These are phyloP conservation scores for Talaromyces rugulosus DNA, from an alignment of 2,329 filamentous ascomycete genomes.

Conservation along the genomic window DNA sequence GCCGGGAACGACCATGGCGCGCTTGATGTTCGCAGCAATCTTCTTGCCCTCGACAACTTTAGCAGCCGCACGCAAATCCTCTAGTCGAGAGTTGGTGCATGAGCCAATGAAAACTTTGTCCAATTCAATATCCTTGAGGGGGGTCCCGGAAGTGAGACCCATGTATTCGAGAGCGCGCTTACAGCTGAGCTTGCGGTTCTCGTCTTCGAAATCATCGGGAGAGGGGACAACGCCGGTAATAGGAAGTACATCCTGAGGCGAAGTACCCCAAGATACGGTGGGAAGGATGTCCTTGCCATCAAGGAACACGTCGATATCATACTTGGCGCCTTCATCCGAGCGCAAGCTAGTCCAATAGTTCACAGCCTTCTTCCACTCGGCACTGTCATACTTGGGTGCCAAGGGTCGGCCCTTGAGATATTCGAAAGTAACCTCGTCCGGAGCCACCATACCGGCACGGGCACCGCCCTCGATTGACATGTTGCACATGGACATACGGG, in stretches of 20 bases:
- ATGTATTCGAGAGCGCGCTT: constrained; percentile 89
- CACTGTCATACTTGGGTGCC: constrained; percentile 76
- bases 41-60: constrained; percentile 82
- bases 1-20: constrained; percentile 93
- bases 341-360: constrained; percentile 83
- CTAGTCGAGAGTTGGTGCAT: constrained; percentile 95
- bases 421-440: constrained; percentile 88
- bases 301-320: constrained; percentile 83
- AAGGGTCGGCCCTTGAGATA: constrained; percentile 90
- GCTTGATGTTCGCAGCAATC: constrained; percentile 82
- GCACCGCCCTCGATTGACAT: constrained; percentile 98
- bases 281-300: constrained; percentile 90
- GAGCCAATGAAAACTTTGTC: constrained; percentile 99
- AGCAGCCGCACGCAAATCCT: constrained; percentile 86
- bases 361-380: constrained; percentile 84
- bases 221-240: constrained; percentile 89
- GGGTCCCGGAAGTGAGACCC: constrained; percentile 80
- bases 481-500: constrained; percentile 98
- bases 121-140: constrained; percentile 83
- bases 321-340: constrained; percentile 84
- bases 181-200: constrained; percentile 75
- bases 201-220: constrained; percentile 77
- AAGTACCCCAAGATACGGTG: constrained; percentile 95
- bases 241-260: constrained; percentile 90
- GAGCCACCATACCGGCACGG: constrained; percentile 92